These are phyloP conservation scores for Diplodia sapinea DNA, from an alignment of 2,329 filamentous ascomycete genomes.

Conservation along the genomic window DNA sequence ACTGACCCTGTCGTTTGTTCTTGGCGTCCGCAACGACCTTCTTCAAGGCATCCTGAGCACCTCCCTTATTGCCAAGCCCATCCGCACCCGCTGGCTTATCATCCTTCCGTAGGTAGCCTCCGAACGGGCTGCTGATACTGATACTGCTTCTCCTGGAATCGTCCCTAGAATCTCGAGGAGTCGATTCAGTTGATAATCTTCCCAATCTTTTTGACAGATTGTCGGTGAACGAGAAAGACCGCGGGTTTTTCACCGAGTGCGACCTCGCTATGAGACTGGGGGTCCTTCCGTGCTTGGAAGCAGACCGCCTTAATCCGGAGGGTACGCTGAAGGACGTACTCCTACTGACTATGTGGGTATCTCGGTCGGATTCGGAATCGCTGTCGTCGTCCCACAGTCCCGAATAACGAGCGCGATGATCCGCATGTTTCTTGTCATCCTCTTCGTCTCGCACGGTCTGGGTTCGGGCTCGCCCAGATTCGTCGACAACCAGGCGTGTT, in stretches of 20 bases:
- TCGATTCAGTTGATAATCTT: slow-evolving; percentile 16
- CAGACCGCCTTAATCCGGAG: not conserved
- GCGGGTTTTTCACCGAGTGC: slow-evolving; percentile 13
- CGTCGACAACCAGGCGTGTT: slow-evolving; percentile 55
- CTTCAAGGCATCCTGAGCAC: slow-evolving; percentile 50
- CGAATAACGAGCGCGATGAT: slow-evolving; percentile 48
- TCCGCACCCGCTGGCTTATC: slow-evolving; percentile 4
- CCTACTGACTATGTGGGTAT: slow-evolving; percentile 33
- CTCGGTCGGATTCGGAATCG: slow-evolving; percentile 42
- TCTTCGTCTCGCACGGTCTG: slow-evolving; percentile 50
- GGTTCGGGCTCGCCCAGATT: slow-evolving; percentile 54
- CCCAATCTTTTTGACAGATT: slow-evolving; percentile 24
- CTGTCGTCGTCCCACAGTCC: slow-evolving; percentile 52
- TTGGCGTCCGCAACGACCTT: slow-evolving; percentile 44
- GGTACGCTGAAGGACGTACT: slow-evolving; percentile 13
- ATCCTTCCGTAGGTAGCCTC: slow-evolving; percentile 30
- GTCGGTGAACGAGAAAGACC: slow-evolving; percentile 29
- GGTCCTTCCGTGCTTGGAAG: slow-evolving; percentile 8
- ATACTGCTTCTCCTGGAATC: slow-evolving; percentile 42
- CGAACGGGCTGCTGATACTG: slow-evolving; percentile 42
- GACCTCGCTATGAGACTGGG: slow-evolving; percentile 12
- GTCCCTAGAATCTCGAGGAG: slow-evolving; percentile 12
- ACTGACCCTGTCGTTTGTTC: slow-evolving; percentile 25
- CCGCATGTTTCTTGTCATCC: slow-evolving; percentile 44
- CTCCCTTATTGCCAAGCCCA: slow-evolving; percentile 35